Base-by-base conservation (phyloP, 2,329 filamentous ascomycete genomes). In the Colletotrichum sp. region DNA sequence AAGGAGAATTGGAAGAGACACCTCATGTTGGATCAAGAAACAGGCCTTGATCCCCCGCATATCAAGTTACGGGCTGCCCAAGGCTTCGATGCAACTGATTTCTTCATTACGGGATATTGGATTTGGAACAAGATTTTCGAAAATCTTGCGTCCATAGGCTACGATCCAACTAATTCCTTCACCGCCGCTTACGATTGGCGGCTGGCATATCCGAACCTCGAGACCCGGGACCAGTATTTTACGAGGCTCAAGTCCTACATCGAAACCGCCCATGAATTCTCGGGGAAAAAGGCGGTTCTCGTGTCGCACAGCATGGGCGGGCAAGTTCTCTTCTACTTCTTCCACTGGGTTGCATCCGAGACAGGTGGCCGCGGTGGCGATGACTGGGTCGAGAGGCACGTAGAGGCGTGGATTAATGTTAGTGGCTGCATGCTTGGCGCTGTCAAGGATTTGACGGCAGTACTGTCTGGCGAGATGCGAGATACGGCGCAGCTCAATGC, bases 111-210 rank as follows among this genome's bases (percentile, higher is more conserved):
- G 0, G 93, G 92, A 12, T 99, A 99, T 86, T 99, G 97, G 97
- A 99, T 99, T 76, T 98, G 96, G 96, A 98, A 95, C 86, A 99
- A 99, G 86, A 98, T 99, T 76, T 89, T 99, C 66, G 97, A 99
- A 86, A 99, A 99, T 81, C 88, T 99, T 67, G 97, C 97, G 0
- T 97, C 96, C 0, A 94, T 99, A 74, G 97, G 97, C 16, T 99
- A 99, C 83, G 97, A 99, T 82, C 96, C 97, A 28, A 93, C 91
- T 36, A 94, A 92, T 80, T 92, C 92, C 4, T 94, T 90, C 80
- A 94, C 92, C 0, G 93, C 93, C 1, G 91, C 92, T 12, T 91
- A 99, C 82, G 97, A 99, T 85, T 99, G 97, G 97, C 92, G 97
- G 28, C 87, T 99, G 72, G 95, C 95, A 1, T 99, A 98, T 82